Evolutionary conservation across 345 rosid species (phyloP), one percentile per base, ranked within the genome.

Genomic region (Sapria himalayana): DNA sequence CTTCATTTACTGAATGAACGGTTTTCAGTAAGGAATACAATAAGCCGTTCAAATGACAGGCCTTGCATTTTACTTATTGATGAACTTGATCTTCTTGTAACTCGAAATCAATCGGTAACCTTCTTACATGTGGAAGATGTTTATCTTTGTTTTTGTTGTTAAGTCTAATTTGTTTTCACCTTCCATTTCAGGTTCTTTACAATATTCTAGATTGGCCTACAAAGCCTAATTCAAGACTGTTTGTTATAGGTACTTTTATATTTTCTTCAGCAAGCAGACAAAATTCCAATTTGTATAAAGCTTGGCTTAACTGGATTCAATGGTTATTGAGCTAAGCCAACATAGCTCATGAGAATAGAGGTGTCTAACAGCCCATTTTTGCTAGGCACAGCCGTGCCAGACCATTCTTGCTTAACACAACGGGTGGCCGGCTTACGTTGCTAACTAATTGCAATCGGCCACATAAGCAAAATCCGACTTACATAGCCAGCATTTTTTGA

Each of bases 141-240:
- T 38, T n/a, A 40, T 11, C n/a, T n/a, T n/a, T 52, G 31, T 38
- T 29, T 32, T 44, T 12, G 8, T 15, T 24, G 33, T 21, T 18
- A 32, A 24, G 15, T 47, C 36, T 21, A 9, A 20, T 42, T 11
- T 29, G 36, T 15, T 19, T 49, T 13, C 35, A 29, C 6, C 32
- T 27, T 44, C 35, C 41, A 19, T 41, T 52, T 25, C 67, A 78
- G 92, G 72, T 86, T 29, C 50, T 86, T 7, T 86, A 86, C 62
- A 78, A 86, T 49, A 78, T 86, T 58, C 76, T 86, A 16, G 94
- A 86, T 56, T 86, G 97, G 97, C 91, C 97, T 34, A 86, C 81
- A 14, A 86, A 65, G 62, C 80, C 82, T 32, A 49, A 74, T 56
- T 86, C 94, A 53, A 82, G 76, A 44, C 43, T 81, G 62, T 56